phyloP scores from a whole-genome alignment of 2,329 filamentous ascomycete genomes.

The Ilyonectria destructans region DNA sequence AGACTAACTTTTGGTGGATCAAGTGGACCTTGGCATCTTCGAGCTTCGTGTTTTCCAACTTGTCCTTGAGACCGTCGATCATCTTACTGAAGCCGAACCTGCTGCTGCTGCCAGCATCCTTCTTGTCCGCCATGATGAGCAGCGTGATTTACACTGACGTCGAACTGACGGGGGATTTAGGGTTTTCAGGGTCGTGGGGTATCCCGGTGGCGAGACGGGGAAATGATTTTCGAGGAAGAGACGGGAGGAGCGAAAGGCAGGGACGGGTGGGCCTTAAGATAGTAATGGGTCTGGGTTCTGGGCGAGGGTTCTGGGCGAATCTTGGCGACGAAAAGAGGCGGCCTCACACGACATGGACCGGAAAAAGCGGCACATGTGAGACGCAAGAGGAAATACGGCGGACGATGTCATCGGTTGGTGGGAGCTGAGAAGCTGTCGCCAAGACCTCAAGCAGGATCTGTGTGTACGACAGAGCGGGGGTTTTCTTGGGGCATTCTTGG shows the following conservation, averaged over 20 bases:
- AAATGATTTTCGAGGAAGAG: constrained; percentile 4
- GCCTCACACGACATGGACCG: constrained; percentile 16
- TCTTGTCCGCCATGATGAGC: constrained; percentile 49
- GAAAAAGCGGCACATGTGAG: constrained; percentile 30
- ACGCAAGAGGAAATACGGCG: constrained; percentile 22
- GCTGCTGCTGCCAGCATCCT: constrained; percentile 41
- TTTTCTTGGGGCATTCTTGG: constrained; percentile 20
- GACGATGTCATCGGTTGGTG: constrained; percentile 32
- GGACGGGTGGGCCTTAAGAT: constrained; percentile 5
- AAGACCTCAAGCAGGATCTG: constrained; percentile 28
- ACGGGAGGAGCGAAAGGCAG: neutral
- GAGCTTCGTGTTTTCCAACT: constrained; percentile 68
- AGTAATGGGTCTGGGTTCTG: constrained; percentile 8
- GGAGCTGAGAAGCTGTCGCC: constrained; percentile 29
- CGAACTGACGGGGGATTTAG: constrained; percentile 13
- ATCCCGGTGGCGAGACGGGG: constrained; percentile 12
- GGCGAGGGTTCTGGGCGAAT: constrained; percentile 1
- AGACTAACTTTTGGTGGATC: constrained; percentile 71
- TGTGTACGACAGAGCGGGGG: constrained; percentile 25
- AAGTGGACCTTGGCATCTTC: constrained; percentile 72
- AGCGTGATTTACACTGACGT: constrained; percentile 12
- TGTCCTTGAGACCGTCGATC: constrained; percentile 69
- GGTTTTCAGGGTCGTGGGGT: constrained; percentile 7
- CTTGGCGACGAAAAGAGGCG: constrained; percentile 11
- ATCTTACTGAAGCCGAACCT: constrained; percentile 53